These are phyloP conservation scores for Phanerochaete carnosa DNA, from an alignment of 768 basidiomycete genomes.

Conservation along the genomic window DNA sequence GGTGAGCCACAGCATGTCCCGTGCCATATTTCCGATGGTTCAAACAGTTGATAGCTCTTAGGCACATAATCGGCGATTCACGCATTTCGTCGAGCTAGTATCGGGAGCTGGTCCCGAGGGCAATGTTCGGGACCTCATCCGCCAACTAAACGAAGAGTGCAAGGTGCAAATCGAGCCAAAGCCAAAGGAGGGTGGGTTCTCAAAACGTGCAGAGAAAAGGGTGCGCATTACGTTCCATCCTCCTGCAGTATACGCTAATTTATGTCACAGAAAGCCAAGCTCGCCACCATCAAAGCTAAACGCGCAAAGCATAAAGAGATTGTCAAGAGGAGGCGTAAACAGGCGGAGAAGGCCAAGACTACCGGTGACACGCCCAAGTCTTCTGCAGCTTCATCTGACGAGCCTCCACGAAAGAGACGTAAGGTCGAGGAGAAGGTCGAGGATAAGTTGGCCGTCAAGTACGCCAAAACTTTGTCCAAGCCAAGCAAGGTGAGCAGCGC, in stretches of 20 bases:
- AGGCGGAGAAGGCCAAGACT: conserved; percentile 12
- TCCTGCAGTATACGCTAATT: background rate
- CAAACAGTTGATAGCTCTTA: conserved; percentile 24
- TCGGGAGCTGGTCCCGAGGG: conserved; percentile 35
- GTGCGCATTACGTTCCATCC: conserved; percentile 32
- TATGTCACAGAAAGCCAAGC: conserved; percentile 41
- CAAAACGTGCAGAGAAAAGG: conserved; percentile 63
- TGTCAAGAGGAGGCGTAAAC: conserved; percentile 28
- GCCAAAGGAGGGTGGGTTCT: conserved; percentile 24
- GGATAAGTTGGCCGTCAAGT: background rate
- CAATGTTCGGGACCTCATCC: conserved; percentile 46
- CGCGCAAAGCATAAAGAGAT: conserved; percentile 47
- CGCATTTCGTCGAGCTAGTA: conserved; percentile 45
- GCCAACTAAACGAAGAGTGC: conserved; percentile 10
- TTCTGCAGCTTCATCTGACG: background rate
- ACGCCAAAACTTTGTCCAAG: background rate
- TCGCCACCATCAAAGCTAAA: conserved; percentile 40
- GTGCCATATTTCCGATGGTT: background rate
- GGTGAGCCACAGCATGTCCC: conserved; percentile 46
- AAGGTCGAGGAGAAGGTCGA: conserved; percentile 10
- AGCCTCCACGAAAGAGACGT: conserved; percentile 19
- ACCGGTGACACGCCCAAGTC: background rate
- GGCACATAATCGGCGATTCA: conserved; percentile 64
- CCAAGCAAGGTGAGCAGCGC: too few species aligned
- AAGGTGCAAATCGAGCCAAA: conserved; percentile 2